phyloP scores from a whole-genome alignment of 2,329 filamentous ascomycete genomes.

The Pezizomycotina sp. region DNA sequence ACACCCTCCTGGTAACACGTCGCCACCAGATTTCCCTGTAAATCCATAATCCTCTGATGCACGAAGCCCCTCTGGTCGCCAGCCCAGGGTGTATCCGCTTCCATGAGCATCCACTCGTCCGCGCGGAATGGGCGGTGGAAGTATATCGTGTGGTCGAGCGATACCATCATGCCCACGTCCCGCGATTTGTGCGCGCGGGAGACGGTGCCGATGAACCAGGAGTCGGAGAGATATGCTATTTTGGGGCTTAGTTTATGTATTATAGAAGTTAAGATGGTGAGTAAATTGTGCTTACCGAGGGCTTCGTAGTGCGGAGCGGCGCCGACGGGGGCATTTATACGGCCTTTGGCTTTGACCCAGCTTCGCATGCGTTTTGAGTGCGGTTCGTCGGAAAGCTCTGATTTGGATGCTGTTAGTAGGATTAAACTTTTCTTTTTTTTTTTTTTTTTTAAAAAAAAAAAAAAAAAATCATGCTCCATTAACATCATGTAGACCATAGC shows the following conservation, averaged over 20 bases:
- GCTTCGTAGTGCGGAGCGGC: slow-evolving; percentile 69
- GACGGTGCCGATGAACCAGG: slow-evolving; percentile 83
- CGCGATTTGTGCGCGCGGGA: slow-evolving; percentile 42
- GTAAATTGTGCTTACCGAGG: no score
- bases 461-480: no score
- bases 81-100: slow-evolving; percentile 63
- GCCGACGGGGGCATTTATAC: slow-evolving; percentile 56
- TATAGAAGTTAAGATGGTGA: no score
- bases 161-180: slow-evolving; percentile 69
- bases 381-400: slow-evolving; percentile 28
- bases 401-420: not conserved
- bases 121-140: slow-evolving; percentile 38
- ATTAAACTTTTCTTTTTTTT: not conserved
- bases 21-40: slow-evolving; percentile 55
- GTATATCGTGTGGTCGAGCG: slow-evolving; percentile 52
- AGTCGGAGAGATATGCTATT: slow-evolving; percentile 86
- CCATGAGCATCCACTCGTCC: slow-evolving; percentile 30
- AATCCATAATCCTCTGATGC: slow-evolving; percentile 54
- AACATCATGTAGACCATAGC: no score
- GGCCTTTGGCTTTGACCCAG: slow-evolving; percentile 60
- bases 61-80: slow-evolving; percentile 63
- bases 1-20: slow-evolving; percentile 61
- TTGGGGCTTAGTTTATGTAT: no score
- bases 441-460: slow-evolving; percentile 27
- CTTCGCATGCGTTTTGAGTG: slow-evolving; percentile 52